These are phyloP conservation scores for Tuber umbilicatum DNA, from an alignment of 495 filamentous ascomycete species.

Conservation along the genomic window DNA sequence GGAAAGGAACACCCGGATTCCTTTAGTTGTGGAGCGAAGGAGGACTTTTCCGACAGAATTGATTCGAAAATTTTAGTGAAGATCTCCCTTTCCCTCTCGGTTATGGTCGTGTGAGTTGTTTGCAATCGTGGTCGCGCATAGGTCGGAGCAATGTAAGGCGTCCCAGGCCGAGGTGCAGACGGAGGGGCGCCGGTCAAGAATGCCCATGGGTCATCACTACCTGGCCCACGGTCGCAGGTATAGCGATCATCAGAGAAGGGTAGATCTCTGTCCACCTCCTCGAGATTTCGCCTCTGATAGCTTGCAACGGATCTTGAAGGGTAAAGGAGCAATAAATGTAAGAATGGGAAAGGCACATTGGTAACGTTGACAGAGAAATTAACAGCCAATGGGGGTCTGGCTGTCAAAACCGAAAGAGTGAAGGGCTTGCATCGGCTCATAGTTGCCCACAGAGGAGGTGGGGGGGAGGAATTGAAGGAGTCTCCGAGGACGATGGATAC, in stretches of 20 bases:
- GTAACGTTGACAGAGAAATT: background rate
- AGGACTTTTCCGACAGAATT: constrained; percentile 31
- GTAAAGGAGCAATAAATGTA: constrained; percentile 24
- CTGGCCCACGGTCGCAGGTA: background rate
- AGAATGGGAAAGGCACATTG: background rate
- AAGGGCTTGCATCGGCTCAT: background rate
- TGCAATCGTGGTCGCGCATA: constrained; percentile 1
- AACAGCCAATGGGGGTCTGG: background rate
- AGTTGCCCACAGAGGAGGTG: background rate
- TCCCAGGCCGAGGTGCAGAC: background rate
- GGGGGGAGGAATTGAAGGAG: background rate
- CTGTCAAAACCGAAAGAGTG: background rate
- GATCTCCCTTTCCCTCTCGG: constrained; percentile 37
- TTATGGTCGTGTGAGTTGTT: constrained; percentile 4
- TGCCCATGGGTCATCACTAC: constrained; percentile 31
- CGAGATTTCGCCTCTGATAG: background rate
- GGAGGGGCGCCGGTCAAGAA: constrained; percentile 26
- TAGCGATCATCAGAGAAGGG: background rate
- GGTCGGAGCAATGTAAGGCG: constrained; percentile 7
- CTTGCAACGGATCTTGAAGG: constrained; percentile 8
- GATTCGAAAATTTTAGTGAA: constrained; percentile 40
- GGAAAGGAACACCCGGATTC: constrained; percentile 11
- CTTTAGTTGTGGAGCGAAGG: constrained; percentile 13
- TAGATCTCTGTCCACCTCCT: constrained; percentile 13
- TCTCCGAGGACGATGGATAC: background rate